Percentiles rank a stretch among this genome's conserved stretches.
Evolutionary conservation across 2,329 filamentous ascomycete genomes (phyloP).

Genomic region (Lanzia echinophila): DNA sequence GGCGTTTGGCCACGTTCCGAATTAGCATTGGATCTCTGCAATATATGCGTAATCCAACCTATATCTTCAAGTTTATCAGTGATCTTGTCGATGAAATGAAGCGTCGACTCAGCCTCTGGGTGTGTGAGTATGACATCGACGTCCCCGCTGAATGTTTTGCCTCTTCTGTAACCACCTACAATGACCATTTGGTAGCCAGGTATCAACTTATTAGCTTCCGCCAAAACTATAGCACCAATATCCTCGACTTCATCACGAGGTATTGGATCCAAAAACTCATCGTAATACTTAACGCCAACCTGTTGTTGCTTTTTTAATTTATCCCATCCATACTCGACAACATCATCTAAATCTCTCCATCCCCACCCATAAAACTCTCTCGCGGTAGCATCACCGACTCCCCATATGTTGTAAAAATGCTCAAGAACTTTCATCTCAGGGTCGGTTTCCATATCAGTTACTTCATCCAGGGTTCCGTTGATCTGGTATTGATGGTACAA

Average conservation of each 20-base stretch:
- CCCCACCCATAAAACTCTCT: constrained; percentile 72
- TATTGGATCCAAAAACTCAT: constrained; percentile 71
- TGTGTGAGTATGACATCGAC: constrained; percentile 84
- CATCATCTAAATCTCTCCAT: constrained; percentile 79
- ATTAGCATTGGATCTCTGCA: constrained; percentile 62
- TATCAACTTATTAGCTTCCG: constrained; percentile 59
- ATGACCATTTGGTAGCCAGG: constrained; percentile 51
- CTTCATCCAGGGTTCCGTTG: constrained; percentile 55
- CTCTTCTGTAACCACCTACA: constrained; percentile 61
- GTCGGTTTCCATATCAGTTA: constrained; percentile 56
- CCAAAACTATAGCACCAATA: constrained; percentile 58
- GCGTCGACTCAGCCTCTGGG: constrained; percentile 60
- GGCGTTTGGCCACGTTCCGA: constrained; percentile 64
- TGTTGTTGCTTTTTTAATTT: constrained; percentile 74
- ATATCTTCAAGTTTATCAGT: constrained; percentile 62
- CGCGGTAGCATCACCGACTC: constrained; percentile 78
- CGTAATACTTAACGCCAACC: constrained; percentile 89
- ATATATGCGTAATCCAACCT: constrained; percentile 73
- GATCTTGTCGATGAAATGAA: constrained; percentile 64
- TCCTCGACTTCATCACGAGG: constrained; percentile 64
- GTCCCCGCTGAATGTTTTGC: constrained; percentile 63
- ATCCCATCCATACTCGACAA: constrained; percentile 77
- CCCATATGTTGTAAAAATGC: constrained; percentile 81
- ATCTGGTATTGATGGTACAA: constrained; percentile 70
- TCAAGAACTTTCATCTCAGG: constrained; percentile 56